Evolutionary conservation across 192 early-diverging fungal species (phyloP).

Genomic region (Pecoramyces ruminantium): DNA sequence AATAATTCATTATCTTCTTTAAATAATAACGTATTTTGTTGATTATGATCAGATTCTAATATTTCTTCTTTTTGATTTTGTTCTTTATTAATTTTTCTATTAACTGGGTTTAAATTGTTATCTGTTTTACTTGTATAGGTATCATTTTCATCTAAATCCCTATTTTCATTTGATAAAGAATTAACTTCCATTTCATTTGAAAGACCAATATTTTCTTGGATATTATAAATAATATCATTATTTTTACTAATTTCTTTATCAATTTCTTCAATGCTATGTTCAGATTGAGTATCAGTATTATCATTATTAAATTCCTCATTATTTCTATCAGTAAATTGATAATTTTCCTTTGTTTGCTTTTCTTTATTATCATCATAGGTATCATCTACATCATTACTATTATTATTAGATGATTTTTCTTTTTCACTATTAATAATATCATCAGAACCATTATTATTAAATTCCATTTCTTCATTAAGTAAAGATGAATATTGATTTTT

Average conservation of each 20-base stretch:
- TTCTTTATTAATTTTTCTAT: too few relatives aligned
- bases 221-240: background rate
- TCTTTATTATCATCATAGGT: background rate
- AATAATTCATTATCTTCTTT: background rate
- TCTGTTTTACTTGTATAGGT: background rate
- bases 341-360: background rate
- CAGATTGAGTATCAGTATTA: background rate
- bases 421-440: background rate
- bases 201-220: background rate
- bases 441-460: background rate
- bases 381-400: background rate
- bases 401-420: background rate
- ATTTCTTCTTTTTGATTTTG: too few relatives aligned
- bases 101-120: background rate
- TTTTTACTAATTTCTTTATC: background rate
- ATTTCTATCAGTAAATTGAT: background rate
- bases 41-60: too few relatives aligned
- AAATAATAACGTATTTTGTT: background rate
- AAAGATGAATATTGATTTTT: background rate
- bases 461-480: background rate
- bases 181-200: background rate
- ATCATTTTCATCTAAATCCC: background rate
- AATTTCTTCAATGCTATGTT: background rate
- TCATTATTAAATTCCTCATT: background rate
- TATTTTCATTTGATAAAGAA: background rate